Base-by-base conservation (phyloP, 2,329 filamentous ascomycete species). In the Colletotrichum zoysiae region DNA sequence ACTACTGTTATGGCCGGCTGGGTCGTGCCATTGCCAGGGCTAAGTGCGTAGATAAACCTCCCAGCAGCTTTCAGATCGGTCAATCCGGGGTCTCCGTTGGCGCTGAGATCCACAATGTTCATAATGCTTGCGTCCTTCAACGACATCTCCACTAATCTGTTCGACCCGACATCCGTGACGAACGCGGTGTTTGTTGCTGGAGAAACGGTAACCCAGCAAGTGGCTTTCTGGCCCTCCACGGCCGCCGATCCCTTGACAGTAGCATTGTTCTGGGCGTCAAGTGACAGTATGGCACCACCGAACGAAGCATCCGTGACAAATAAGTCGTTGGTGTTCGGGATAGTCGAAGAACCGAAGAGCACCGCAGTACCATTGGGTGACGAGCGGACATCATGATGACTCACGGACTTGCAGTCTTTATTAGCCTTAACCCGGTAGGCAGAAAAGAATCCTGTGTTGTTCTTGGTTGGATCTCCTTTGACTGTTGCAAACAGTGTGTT, bases 281-380 rank as follows among this genome's bases (percentile, higher is more conserved):
- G 73, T 1, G 81, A 78, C 1, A 91, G 77, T 6, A 89, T 81
- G 0, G 83, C 85, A 0, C 80, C 86, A 7, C 89, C 89, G 65
- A 91, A 90, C 0, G 87, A 86, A 0, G 89, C 85, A 67, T 91
- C 89, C 0, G 89, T 88, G 0, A 83, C 84, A 71, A 91, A 88
- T 50, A 90, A 75, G 40, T 84, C 77, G 3, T 75, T 79, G 0
- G 82, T 82, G 0, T 80, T 81, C 0, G 85, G 85, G 46, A 90
- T 84, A 0, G 79, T 56, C 0, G 81, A 78, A 0, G 86, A 84
- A 9, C 89, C 89, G 73, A 90, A 90, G 1, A 90, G 83, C 0
- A 89, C 86, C 0, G 85, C 84, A 0, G 89, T 91, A n/a, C 87
- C 88, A 0, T 77, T 65, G 0, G 88, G 89, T 0, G 84, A 85